Percentiles rank a stretch among this genome's conserved stretches.
These are phyloP conservation scores for Taiozyma sp. DNA, from an alignment of 1,139 yeast species.

Conservation along the genomic window DNA sequence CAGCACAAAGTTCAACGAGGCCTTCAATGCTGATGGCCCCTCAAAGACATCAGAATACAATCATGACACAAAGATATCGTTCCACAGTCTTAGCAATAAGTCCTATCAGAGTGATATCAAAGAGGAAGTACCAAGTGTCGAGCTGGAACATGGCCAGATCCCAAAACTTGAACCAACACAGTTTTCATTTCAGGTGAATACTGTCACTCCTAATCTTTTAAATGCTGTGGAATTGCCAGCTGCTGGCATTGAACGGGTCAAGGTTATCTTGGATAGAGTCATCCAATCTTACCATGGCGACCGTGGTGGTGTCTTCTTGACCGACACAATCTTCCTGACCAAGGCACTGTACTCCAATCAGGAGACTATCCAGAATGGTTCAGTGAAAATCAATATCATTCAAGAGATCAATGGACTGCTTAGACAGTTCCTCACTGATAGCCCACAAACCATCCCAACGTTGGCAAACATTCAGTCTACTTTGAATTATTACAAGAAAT, in stretches of 20 bases:
- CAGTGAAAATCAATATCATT: slow-evolving; percentile 14
- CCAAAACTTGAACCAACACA: not conserved
- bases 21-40: not conserved
- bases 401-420: slow-evolving; percentile 12
- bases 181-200: not conserved
- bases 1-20: not conserved
- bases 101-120: not conserved
- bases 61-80: not conserved
- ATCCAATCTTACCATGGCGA: slow-evolving; percentile 9
- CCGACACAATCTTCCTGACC: slow-evolving; percentile 4
- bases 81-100: not conserved
- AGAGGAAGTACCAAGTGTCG: not conserved
- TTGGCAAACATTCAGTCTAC: slow-evolving; percentile 1
- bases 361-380: slow-evolving; percentile 9
- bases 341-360: slow-evolving; percentile 5
- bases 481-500: slow-evolving; percentile 7
- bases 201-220: not conserved
- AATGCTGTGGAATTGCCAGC: not conserved
- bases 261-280: slow-evolving; percentile 7
- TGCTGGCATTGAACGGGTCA: slow-evolving; percentile 1
- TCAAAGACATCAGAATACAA: not conserved
- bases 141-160: not conserved
- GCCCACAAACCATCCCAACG: not conserved
- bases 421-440: slow-evolving; percentile 5
- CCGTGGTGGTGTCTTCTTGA: slow-evolving; percentile 8